phyloP scores from a whole-genome alignment of 1,139 yeast species.

The Geotrichum histeridarum region DNA sequence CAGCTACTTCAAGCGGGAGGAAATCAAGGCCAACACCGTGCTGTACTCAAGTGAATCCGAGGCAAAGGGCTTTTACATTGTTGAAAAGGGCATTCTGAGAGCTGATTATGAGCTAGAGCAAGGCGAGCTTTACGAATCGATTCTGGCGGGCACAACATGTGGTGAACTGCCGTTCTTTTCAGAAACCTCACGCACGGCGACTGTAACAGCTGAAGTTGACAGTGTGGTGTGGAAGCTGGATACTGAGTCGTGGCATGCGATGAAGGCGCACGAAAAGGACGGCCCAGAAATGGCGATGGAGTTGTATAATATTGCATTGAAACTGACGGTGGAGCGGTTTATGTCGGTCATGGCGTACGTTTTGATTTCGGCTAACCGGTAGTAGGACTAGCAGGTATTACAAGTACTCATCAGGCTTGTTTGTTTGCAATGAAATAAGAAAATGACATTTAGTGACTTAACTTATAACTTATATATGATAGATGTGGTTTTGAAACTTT shows the following conservation, averaged over 20 bases:
- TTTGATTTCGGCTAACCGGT: slow-evolving; percentile 27
- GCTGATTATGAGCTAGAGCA: slow-evolving; percentile 52
- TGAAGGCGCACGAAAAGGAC: slow-evolving; percentile 40
- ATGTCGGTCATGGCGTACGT: slow-evolving; percentile 39
- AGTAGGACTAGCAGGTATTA: background rate
- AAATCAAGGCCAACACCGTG: slow-evolving; percentile 45
- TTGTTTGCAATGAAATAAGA: too few relatives aligned
- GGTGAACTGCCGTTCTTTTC: slow-evolving; percentile 62
- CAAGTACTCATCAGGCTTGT: too few relatives aligned
- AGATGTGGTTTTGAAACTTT: too few relatives aligned
- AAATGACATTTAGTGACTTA: too few relatives aligned
- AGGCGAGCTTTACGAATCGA: slow-evolving; percentile 64
- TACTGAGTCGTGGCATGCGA: slow-evolving; percentile 42
- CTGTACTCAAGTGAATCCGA: slow-evolving; percentile 33
- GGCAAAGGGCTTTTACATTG: slow-evolving; percentile 49
- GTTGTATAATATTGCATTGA: slow-evolving; percentile 57
- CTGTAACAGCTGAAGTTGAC: slow-evolving; percentile 46
- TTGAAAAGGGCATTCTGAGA: slow-evolving; percentile 75
- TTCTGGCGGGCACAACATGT: slow-evolving; percentile 85
- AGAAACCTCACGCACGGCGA: slow-evolving; percentile 41
- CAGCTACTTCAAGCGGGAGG: slow-evolving; percentile 49
- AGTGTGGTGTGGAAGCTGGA: slow-evolving; percentile 71
- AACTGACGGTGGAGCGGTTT: slow-evolving; percentile 66
- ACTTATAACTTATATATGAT: too few relatives aligned
- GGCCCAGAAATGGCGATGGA: slow-evolving; percentile 63